A percentile compares a stretch with the other conserved stretches of the same genome.
These are phyloP conservation scores for Cajanus cajan DNA, from an alignment of 306 rosid species.

Conservation along the genomic window DNA sequence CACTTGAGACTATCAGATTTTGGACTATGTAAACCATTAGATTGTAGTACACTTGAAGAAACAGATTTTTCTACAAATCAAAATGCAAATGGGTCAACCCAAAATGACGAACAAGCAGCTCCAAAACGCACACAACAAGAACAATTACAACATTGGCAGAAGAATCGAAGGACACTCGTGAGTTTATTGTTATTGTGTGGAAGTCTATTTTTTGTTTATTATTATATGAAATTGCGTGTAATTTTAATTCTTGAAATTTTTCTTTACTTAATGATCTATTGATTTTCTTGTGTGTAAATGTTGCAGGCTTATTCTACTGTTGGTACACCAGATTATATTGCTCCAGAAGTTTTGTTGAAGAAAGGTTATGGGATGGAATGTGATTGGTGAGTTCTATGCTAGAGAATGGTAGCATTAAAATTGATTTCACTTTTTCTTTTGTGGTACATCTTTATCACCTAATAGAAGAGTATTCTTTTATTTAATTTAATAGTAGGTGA, in stretches of 20 bases:
- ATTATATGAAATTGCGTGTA: background rate
- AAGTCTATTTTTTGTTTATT: background rate
- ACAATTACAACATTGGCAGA: conserved; percentile 92
- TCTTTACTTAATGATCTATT: background rate
- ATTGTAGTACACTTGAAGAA: conserved; percentile 76
- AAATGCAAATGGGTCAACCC: conserved; percentile 47
- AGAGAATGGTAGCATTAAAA: background rate
- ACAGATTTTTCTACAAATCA: conserved; percentile 54
- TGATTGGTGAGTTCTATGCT: conserved; percentile 69
- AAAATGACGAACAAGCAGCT: conserved; percentile 51
- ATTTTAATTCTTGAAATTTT: background rate
- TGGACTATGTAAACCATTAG: conserved; percentile 96
- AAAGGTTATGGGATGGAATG: conserved; percentile 98
- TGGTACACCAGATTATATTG: conserved; percentile 98
- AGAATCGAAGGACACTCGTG: conserved; percentile 93
- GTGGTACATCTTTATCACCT: background rate
- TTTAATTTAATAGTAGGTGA: background rate
- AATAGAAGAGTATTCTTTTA: background rate
- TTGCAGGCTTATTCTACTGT: conserved; percentile 96
- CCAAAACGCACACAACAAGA: conserved; percentile 95
- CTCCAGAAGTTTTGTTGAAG: conserved; percentile 96
- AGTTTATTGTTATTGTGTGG: conserved; percentile 25
- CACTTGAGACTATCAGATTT: conserved; percentile 92
- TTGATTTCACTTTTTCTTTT: background rate
- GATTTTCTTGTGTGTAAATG: background rate